Conservation (phyloP, 768 basidiomycete species). For the Rhizopogon vulgaris region DNA sequence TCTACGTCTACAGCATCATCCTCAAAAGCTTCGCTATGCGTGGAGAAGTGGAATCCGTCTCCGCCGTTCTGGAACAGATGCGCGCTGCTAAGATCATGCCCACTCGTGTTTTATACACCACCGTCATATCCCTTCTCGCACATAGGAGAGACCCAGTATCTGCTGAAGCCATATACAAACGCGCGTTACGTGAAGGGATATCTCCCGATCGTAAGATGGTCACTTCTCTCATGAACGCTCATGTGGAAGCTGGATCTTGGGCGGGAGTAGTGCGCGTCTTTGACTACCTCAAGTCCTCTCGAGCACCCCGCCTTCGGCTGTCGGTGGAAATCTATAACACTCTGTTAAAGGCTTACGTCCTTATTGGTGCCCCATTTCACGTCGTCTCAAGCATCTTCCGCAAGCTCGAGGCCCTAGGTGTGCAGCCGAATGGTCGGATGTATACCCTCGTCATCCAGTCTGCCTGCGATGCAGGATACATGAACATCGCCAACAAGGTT, state of each 20-base stretch:
- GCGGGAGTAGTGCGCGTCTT: slow-evolving; percentile 64
- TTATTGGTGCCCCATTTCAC: slow-evolving; percentile 70
- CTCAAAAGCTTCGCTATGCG: slow-evolving; percentile 49
- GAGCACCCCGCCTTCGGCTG: slow-evolving; percentile 32
- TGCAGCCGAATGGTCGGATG: slow-evolving; percentile 56
- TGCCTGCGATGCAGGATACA: slow-evolving; percentile 65
- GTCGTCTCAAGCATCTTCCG: slow-evolving; percentile 59
- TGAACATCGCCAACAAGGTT: slow-evolving; percentile 60
- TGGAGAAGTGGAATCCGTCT: slow-evolving; percentile 49
- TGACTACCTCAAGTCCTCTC: slow-evolving; percentile 44
- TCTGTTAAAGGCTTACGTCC: slow-evolving; percentile 77
- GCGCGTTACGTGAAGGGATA: slow-evolving; percentile 56
- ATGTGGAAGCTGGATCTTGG: slow-evolving; percentile 81
- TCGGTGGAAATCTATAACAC: slow-evolving; percentile 67
- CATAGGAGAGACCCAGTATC: slow-evolving; percentile 52
- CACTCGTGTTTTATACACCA: slow-evolving; percentile 53
- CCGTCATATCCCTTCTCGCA: slow-evolving; percentile 61
- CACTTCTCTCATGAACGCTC: slow-evolving; percentile 71
- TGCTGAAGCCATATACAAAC: slow-evolving; percentile 62
- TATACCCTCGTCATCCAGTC: slow-evolving; percentile 76
- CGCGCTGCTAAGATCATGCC: slow-evolving; percentile 40
- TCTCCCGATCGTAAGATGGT: slow-evolving; percentile 61
- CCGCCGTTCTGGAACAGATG: slow-evolving; percentile 56
- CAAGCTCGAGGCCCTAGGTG: slow-evolving; percentile 39
- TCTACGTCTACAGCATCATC: slow-evolving; percentile 52